Evolutionary conservation across 192 early-diverging fungal species (phyloP).

Genomic region (Mortierella claussenii): DNA sequence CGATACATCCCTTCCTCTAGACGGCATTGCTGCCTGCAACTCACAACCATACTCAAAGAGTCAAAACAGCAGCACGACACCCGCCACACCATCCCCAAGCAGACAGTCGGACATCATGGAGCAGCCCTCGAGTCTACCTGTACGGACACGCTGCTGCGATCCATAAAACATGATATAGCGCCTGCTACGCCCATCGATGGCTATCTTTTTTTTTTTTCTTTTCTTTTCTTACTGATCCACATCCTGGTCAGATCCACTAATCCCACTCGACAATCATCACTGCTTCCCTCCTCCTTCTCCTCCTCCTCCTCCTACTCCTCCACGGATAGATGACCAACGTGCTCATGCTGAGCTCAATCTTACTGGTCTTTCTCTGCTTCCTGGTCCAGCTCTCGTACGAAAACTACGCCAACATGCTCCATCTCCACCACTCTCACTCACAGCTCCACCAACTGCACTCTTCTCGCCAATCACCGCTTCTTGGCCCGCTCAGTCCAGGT

Average conservation of each 20-base stretch:
- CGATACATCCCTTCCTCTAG: no score
- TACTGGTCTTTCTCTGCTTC: constrained; percentile 38
- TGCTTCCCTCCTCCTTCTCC: not conserved
- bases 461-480: constrained; percentile 14
- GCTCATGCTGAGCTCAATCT: constrained; percentile 39
- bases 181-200: no score
- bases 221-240: not conserved
- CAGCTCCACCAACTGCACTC: constrained; percentile 11
- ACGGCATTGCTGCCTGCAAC: no score
- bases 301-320: not conserved
- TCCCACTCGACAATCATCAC: not conserved
- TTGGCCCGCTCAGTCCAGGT: constrained; percentile 24
- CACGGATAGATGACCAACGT: constrained; percentile 41
- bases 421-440: constrained; percentile 30
- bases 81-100: not conserved
- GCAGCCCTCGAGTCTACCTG: constrained; percentile 24
- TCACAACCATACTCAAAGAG: no score
- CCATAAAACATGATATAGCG: no score
- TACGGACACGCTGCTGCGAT: no score
- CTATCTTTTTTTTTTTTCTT: not conserved
- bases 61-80: no score
- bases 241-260: not conserved
- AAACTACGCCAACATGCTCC: constrained; percentile 41
- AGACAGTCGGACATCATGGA: constrained; percentile 17
- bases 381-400: constrained; percentile 41